phyloP scores from a whole-genome alignment of 352 stramenopile species.

The Achlya hypogyna region DNA sequence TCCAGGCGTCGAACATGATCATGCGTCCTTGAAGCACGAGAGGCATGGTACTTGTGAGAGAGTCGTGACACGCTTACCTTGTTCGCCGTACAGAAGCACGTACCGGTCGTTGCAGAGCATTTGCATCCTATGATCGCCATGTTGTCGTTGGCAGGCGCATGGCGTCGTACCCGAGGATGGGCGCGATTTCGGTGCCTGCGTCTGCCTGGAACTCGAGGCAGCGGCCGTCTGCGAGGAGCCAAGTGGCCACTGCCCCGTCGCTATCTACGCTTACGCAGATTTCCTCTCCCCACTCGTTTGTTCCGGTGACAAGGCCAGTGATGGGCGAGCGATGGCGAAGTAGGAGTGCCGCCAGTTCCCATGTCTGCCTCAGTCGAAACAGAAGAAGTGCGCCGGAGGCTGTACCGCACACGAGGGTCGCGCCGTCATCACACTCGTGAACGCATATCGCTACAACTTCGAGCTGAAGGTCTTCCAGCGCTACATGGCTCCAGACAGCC shows the following conservation, averaged over 20 bases:
- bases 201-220: conserved; percentile 1
- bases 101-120: conserved; percentile 12
- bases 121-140: conserved; percentile 2
- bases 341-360: conserved; percentile 1
- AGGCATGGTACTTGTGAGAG: not conserved
- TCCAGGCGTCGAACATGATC: conserved; percentile 14
- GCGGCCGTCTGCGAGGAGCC: conserved; percentile 4
- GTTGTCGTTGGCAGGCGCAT: not conserved
- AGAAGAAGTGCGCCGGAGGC: conserved; percentile 4
- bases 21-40: conserved; percentile 3
- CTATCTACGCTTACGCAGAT: conserved; percentile 11
- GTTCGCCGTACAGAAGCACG: conserved; percentile 1
- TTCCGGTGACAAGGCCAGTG: not conserved
- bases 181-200: not conserved
- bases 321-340: conserved; percentile 2
- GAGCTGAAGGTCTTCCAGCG: not conserved
- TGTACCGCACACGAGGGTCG: conserved; percentile 2
- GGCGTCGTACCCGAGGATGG: not conserved
- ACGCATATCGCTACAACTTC: not conserved
- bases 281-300: conserved; percentile 12
- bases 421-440: not conserved
- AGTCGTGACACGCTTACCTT: not conserved
- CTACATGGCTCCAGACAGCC: conserved; percentile 7
- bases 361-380: not conserved
- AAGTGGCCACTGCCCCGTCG: not conserved